A percentile compares a stretch with the other conserved stretches of the same genome.
Evolutionary conservation across 2,329 filamentous ascomycete species (phyloP).

Genomic region (Xylaria digitata): DNA sequence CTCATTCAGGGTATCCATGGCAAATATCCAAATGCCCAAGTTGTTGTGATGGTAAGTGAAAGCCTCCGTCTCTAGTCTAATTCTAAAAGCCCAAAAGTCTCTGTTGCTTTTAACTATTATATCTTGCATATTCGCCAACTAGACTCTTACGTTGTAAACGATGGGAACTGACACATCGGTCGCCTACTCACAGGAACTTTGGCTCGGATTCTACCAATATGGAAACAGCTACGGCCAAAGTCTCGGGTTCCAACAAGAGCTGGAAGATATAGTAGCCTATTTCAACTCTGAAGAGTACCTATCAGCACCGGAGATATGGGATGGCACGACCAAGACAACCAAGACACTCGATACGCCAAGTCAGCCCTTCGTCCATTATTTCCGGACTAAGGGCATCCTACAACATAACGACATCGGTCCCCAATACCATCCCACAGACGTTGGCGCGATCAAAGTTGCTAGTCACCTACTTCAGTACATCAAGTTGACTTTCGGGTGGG

Average conservation of each 20-base stretch:
- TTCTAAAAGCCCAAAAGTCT: neutral
- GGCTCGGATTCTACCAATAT: constrained; percentile 63
- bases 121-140: too few species aligned
- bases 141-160: neutral
- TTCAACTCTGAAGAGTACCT: constrained; percentile 62
- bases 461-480: constrained; percentile 70
- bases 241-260: constrained; percentile 61
- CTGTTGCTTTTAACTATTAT: neutral
- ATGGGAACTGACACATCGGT: neutral
- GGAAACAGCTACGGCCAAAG: constrained; percentile 63
- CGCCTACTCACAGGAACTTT: constrained; percentile 46
- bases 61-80: neutral
- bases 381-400: constrained; percentile 70
- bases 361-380: constrained; percentile 66
- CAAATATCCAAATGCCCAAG: constrained; percentile 59
- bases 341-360: constrained; percentile 47
- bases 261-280: constrained; percentile 62
- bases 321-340: constrained; percentile 55
- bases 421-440: constrained; percentile 69
- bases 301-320: constrained; percentile 53
- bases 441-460: constrained; percentile 70
- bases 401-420: constrained; percentile 72
- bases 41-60: constrained; percentile 56
- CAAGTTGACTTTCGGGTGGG: constrained; percentile 66
- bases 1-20: constrained; percentile 60